A percentile compares a stretch with the other conserved stretches of the same genome.
phyloP scores from a whole-genome alignment of 2,329 filamentous ascomycete genomes.

The Ceratocystis harringtonii region DNA sequence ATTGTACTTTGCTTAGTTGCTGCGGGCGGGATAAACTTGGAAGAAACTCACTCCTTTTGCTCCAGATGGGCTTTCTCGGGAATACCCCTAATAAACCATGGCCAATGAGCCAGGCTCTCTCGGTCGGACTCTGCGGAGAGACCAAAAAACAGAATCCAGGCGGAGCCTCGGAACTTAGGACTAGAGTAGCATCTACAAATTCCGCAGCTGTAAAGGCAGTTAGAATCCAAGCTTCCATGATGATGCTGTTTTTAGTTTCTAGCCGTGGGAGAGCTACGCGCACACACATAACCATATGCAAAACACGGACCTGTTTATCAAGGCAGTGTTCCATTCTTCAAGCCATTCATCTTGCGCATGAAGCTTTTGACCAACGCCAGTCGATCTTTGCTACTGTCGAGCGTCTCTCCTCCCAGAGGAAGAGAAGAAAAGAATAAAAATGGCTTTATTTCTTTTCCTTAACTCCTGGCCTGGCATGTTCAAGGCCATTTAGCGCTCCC shows the following conservation, averaged over 20 bases:
- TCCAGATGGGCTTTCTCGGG: too few relatives aligned
- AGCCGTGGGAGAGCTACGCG: not conserved
- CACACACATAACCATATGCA: not conserved
- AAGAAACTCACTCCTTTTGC: too few relatives aligned
- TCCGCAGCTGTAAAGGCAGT: not conserved
- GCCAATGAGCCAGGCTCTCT: not conserved
- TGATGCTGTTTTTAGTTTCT: not conserved
- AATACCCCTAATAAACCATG: too few relatives aligned
- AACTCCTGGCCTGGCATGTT: not conserved
- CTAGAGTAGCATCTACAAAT: not conserved
- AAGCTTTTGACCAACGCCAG: not conserved
- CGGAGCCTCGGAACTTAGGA: not conserved
- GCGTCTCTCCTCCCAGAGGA: not conserved
- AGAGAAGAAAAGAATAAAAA: not conserved
- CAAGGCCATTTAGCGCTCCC: not conserved
- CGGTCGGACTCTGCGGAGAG: not conserved
- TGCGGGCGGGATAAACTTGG: too few relatives aligned
- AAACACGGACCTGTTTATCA: not conserved
- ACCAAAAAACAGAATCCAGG: not conserved
- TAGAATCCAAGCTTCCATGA: not conserved
- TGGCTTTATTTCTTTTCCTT: not conserved
- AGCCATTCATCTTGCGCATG: not conserved
- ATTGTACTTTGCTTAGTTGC: not conserved
- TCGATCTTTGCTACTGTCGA: not conserved
- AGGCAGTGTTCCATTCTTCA: not conserved